A percentile compares a stretch with the other conserved stretches of the same genome.
These are phyloP conservation scores for Lepiota venenata DNA, from an alignment of 768 basidiomycete species.

Conservation along the genomic window DNA sequence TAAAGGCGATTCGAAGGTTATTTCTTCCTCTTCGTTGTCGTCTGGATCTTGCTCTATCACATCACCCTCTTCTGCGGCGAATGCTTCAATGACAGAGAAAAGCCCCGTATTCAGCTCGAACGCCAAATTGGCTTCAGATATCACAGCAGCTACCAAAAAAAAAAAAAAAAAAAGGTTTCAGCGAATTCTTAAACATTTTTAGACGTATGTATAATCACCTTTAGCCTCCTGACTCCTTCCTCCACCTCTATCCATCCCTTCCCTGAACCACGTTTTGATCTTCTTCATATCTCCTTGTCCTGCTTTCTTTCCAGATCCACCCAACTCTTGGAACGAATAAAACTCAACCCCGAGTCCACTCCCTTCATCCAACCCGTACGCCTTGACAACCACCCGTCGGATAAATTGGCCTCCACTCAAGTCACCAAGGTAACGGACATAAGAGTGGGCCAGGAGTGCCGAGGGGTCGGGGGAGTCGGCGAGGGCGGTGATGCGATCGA, in stretches of 20 bases:
- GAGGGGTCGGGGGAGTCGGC: slow-evolving; percentile 41
- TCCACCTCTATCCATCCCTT: slow-evolving; percentile 49
- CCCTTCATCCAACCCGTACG: slow-evolving; percentile 58
- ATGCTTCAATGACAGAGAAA: slow-evolving; percentile 33
- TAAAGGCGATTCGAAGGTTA: background rate
- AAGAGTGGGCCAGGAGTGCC: slow-evolving; percentile 70
- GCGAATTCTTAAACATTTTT: background rate
- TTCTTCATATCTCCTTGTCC: slow-evolving; percentile 61
- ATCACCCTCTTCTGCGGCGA: slow-evolving; percentile 12
- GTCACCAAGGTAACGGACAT: slow-evolving; percentile 83
- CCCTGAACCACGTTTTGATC: slow-evolving; percentile 71
- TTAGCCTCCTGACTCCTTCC: slow-evolving; percentile 37
- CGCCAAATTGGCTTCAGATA: slow-evolving; percentile 44
- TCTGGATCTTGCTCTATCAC: background rate
- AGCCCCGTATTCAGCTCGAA: slow-evolving; percentile 48
- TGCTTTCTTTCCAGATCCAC: slow-evolving; percentile 36
- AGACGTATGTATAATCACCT: slow-evolving; percentile 25
- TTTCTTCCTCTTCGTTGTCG: slow-evolving; percentile 11
- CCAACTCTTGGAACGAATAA: slow-evolving; percentile 64
- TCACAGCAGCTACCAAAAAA: slow-evolving; percentile 35
- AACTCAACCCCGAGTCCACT: slow-evolving; percentile 56
- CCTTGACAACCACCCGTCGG: slow-evolving; percentile 56
- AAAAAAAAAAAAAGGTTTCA: slow-evolving; percentile 8
- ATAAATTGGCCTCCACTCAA: slow-evolving; percentile 77
- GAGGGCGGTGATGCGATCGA: slow-evolving; percentile 47